phyloP scores from a whole-genome alignment of 192 early-diverging fungal species.

The Entophlyctis luteolus region DNA sequence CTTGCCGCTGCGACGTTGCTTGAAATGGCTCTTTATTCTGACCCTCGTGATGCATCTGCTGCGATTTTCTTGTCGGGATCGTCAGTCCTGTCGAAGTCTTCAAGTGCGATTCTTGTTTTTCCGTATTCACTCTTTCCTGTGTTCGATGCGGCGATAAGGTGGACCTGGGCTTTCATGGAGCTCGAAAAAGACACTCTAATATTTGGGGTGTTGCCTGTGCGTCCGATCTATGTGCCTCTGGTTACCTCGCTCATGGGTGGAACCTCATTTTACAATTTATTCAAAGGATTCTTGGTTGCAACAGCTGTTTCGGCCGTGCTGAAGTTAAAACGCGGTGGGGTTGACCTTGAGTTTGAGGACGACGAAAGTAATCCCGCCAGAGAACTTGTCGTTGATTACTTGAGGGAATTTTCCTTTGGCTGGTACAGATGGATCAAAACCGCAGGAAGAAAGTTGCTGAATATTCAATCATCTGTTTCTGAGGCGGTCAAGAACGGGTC shows the following conservation, averaged over 20 bases:
- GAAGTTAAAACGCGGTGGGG: constrained; percentile 5
- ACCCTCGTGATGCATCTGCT: not conserved
- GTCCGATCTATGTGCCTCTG: constrained; percentile 18
- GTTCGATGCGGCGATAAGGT: constrained; percentile 13
- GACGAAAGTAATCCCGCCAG: not conserved
- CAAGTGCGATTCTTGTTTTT: constrained; percentile 10
- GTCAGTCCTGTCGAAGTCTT: not conserved
- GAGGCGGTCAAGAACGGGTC: no score
- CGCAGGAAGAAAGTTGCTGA: constrained; percentile 1
- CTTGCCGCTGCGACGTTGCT: not conserved
- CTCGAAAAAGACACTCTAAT: constrained; percentile 24
- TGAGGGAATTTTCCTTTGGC: constrained; percentile 9
- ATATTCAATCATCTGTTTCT: not conserved
- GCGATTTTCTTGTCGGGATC: constrained; percentile 5
- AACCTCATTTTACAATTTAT: not conserved
- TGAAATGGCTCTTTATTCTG: constrained; percentile 9
- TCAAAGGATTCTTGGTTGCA: constrained; percentile 2
- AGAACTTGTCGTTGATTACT: constrained; percentile 10
- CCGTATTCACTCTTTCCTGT: constrained; percentile 21
- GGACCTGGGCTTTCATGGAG: constrained; percentile 20
- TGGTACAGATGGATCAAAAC: constrained; percentile 16
- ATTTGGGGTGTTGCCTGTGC: constrained; percentile 22
- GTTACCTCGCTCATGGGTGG: constrained; percentile 9
- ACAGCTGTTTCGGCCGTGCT: not conserved
- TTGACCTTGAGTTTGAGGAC: not conserved